Base-by-base conservation (phyloP, 768 basidiomycete genomes). In the Daedaleopsis nitida region DNA sequence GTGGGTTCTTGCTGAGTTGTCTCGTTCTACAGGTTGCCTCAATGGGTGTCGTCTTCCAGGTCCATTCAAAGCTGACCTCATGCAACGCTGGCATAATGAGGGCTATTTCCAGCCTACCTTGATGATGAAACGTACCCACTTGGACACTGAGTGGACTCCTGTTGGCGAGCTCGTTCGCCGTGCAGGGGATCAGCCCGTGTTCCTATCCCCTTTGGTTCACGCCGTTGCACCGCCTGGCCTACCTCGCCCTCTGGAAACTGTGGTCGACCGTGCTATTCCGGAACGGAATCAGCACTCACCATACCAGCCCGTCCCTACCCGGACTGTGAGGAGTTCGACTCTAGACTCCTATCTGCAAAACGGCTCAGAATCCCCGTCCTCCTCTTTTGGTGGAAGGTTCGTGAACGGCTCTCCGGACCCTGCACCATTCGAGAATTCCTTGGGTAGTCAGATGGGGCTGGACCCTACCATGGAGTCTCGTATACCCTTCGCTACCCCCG, bases 71-170 rank as follows among this genome's bases (percentile, higher is more conserved):
- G 93, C 92, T 27, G 86, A 89, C 62, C 67, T 90, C 57, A 96
- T 98, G 95, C 94, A 96, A 77, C 92, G 92, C 69, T 97, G 95
- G 95, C 88, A 87, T 70, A 86, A 92, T 53, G 91, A 90, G 68
- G 91, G 92, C 16, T 98, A 96, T 75, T 98, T 98, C 69, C 78
- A 85, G 10, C 78, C 86, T 27, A 88, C 92, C 63, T 81, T 98
- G 24, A 85, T 91, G 37, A 88, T 96, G 85, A 92, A 89, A 71
- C 86, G 94, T 49, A 85, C 83, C n/a, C 80, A 83, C 63, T 64
- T 89, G 54, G 91, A 93, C 70, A 67, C 69, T 13, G 82, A 86
- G 13, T 93, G 88, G 88, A 82, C 77, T 53, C 77, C 87, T 51
- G 84, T 92, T 9, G 83, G 81, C 55, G 83, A 83, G 51, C 77